Evolutionary conservation across 805 yeast genomes (phyloP).

Genomic region (Metschnikowia similis): DNA sequence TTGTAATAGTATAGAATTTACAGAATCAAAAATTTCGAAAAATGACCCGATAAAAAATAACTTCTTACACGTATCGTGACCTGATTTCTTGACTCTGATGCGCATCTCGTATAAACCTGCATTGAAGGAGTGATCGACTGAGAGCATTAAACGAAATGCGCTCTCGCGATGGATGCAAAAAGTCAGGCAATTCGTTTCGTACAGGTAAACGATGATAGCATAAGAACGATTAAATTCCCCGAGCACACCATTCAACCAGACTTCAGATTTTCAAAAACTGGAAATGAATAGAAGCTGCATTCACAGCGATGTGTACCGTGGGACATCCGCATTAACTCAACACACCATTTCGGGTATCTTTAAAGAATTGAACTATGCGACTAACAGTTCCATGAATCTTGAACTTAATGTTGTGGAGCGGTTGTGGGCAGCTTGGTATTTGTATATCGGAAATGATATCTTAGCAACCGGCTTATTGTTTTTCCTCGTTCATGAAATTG

Average conservation of each 20-base stretch:
- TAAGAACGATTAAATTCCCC: background rate
- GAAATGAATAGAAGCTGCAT: background rate
- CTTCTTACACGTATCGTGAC: background rate
- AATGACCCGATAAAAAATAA: background rate
- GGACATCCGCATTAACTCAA: background rate
- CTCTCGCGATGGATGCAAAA: slow-evolving; percentile 3
- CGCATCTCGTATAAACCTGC: slow-evolving; percentile 2
- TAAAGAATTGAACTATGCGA: background rate
- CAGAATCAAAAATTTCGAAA: background rate
- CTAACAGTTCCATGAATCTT: slow-evolving; percentile 18
- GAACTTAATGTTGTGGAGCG: slow-evolving; percentile 44
- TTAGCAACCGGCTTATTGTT: slow-evolving; percentile 89
- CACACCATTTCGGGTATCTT: background rate
- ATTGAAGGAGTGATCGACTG: background rate
- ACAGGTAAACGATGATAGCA: background rate
- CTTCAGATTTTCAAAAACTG: background rate
- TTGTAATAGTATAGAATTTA: slow-evolving; percentile 19
- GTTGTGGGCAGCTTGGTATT: slow-evolving; percentile 87
- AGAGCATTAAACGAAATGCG: slow-evolving; percentile 1
- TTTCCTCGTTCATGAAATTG: slow-evolving; percentile 76
- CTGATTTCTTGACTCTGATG: background rate
- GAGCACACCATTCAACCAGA: background rate
- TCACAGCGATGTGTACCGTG: background rate
- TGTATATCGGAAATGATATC: slow-evolving; percentile 79
- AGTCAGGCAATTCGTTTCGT: slow-evolving; percentile 1